These are phyloP conservation scores for Punctularia strigosozonata DNA, from an alignment of 768 basidiomycete species.

Conservation along the genomic window DNA sequence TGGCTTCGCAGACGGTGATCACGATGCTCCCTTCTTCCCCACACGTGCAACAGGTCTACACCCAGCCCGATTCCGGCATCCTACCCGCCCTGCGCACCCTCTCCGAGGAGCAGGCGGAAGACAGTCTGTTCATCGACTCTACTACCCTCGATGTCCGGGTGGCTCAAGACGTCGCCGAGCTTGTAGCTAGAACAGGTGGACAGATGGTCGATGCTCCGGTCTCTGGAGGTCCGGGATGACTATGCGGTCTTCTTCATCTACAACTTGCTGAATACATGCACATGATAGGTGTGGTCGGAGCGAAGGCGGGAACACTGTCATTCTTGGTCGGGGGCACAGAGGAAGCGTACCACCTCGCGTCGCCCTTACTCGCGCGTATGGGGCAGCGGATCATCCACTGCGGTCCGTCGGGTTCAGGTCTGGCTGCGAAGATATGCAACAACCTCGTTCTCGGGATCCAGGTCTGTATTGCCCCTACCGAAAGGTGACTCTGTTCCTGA, in stretches of 20 bases:
- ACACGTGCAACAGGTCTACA: constrained; percentile 72
- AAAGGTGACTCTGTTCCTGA: constrained; percentile 34
- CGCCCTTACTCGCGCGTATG: constrained; percentile 59
- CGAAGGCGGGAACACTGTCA: constrained; percentile 76
- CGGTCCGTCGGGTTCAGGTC: constrained; percentile 68
- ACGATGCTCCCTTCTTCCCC: constrained; percentile 93
- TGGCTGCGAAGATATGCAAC: constrained; percentile 88
- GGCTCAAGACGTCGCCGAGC: constrained; percentile 50
- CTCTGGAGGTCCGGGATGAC: constrained; percentile 67
- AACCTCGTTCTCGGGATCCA: constrained; percentile 40
- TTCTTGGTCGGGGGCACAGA: constrained; percentile 84
- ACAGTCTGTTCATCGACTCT: constrained; percentile 74
- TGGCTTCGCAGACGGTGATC: constrained; percentile 53
- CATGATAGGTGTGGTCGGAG: constrained; percentile 64
- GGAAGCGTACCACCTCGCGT: constrained; percentile 40
- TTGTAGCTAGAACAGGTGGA: constrained; percentile 44
- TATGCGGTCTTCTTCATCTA: neutral
- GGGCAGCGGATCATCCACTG: constrained; percentile 77
- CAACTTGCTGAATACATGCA: neutral
- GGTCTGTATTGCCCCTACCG: constrained; percentile 8
- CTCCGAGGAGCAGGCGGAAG: constrained; percentile 17
- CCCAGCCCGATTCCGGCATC: constrained; percentile 45
- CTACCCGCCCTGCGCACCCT: constrained; percentile 49
- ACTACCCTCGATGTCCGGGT: constrained; percentile 81
- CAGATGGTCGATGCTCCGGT: constrained; percentile 90